Evolutionary conservation across 2,329 filamentous ascomycete genomes (phyloP).

Genomic region (Trichoderma sp.): DNA sequence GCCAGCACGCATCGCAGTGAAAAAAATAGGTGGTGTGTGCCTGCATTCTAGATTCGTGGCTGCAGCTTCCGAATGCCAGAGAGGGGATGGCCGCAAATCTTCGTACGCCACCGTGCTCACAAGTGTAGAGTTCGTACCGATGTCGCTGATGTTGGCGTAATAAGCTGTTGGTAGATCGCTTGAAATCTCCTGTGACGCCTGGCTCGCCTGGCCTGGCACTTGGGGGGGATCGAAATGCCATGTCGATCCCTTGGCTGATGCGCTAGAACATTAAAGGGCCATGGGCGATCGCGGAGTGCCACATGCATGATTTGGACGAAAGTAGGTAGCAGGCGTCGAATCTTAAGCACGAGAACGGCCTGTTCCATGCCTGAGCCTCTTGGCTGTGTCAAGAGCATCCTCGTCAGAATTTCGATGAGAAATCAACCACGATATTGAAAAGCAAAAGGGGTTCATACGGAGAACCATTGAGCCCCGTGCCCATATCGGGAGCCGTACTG

Average conservation of each 20-base stretch:
- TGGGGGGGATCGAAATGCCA: background rate
- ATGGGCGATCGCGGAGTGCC: background rate
- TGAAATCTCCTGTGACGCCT: background rate
- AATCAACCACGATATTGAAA: background rate
- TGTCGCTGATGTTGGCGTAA: too few species aligned
- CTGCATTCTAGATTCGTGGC: background rate
- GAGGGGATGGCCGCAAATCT: background rate
- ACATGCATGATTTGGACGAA: background rate
- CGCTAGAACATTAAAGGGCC: background rate
- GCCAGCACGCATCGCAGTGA: background rate
- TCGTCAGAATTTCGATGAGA: background rate
- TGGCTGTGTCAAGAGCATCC: constrained; percentile 4
- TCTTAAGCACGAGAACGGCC: background rate
- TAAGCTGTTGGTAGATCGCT: background rate
- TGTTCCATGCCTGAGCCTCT: background rate
- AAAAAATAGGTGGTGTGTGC: background rate
- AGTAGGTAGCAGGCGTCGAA: too few species aligned
- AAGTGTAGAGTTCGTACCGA: background rate
- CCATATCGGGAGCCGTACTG: background rate
- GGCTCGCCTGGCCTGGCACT: background rate
- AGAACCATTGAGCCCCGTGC: background rate
- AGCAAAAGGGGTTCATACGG: background rate
- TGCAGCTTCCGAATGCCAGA: background rate
- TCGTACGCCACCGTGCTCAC: background rate
- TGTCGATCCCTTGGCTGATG: constrained; percentile 19